Base-by-base conservation (phyloP, 192 early-diverging fungal genomes). In the Mortierella alpina region DNA sequence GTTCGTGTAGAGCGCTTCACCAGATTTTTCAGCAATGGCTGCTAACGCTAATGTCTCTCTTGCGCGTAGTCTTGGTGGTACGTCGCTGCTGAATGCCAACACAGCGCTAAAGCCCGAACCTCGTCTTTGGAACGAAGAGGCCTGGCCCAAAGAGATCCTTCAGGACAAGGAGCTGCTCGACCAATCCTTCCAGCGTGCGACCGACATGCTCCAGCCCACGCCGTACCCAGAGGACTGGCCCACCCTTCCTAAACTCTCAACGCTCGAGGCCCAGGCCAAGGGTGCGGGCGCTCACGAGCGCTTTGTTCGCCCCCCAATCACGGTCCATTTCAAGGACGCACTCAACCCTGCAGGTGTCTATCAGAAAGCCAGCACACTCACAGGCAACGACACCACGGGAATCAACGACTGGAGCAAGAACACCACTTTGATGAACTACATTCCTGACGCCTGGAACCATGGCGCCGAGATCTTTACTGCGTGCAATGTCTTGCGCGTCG, bases 361-460 rank as follows among this genome's bases (percentile, higher is more conserved):
- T 11, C 85, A 84, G 59, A 67, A 73, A 42, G 55, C 53, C 0
- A 82, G 77, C 14, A 86, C 82, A 12, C 62, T 86, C 40, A 73
- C 78, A 15, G 85, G 85, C 8, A 86, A 86, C 54, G 85, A 86
- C 42, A 66, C 70, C 47, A 82, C 85, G 1, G 85, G 85, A 42
- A 58, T 82, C 48, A 86, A 86, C 55, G 85, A 86, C 54, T 83
- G 85, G 57, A 84, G 83, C 67, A 86, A 86, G 58, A 86, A 83
- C 58, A 75, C 65, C 11, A 86, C 83, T 2, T 53, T 86, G n/a
- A 69, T 86, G 72, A 86, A 80, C 66, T 86, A 86, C 47, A 82
- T 86, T 17, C 76, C 85, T 14, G 85, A 86, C 42, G 85, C 85
- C 10, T 86, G 85, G 85, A 86, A 86, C 68, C 82, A 86, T 49